phyloP scores from a whole-genome alignment of 352 stramenopile species.

The Pythium grandisporangium region DNA sequence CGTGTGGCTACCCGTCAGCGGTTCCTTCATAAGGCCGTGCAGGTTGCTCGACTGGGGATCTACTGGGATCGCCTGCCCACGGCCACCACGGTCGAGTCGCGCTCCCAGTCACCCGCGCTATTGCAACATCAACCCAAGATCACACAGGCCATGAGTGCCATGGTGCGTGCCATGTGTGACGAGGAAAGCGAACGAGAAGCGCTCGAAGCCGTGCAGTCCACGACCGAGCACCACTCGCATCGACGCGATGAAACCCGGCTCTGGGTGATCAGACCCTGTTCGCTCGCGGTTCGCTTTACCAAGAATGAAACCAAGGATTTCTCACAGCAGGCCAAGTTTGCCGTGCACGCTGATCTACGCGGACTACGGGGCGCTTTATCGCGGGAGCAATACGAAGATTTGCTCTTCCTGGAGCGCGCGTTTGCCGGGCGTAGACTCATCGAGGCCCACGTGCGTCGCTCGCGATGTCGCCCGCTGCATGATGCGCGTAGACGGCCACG shows the following conservation, averaged over 20 bases:
- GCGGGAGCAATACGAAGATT: conserved; percentile 75
- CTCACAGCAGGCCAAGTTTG: conserved; percentile 53
- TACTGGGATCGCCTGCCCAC: conserved; percentile 67
- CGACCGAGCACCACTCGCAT: too few species aligned
- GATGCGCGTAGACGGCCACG: conserved; percentile 19
- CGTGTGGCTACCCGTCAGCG: conserved; percentile 19
- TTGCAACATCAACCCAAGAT: conserved; percentile 29
- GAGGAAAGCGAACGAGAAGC: conserved; percentile 3
- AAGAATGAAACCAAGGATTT: conserved; percentile 79
- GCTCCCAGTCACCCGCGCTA: conserved; percentile 7
- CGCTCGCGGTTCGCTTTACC: conserved; percentile 47
- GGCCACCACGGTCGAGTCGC: too few species aligned
- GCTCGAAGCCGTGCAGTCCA: neutral
- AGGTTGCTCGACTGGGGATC: conserved; percentile 30
- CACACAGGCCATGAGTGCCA: conserved; percentile 29
- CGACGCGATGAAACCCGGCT: conserved; percentile 2
- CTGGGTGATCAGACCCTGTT: conserved; percentile 51
- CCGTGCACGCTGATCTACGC: conserved; percentile 38
- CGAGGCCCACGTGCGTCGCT: conserved; percentile 56
- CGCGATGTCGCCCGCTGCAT: conserved; percentile 47
- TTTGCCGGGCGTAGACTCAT: conserved; percentile 51
- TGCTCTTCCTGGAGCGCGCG: conserved; percentile 59
- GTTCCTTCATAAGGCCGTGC: conserved; percentile 61
- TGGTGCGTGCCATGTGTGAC: conserved; percentile 29
- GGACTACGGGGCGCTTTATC: conserved; percentile 42